These are phyloP conservation scores for Lathyrus tuberosus DNA, from an alignment of 306 rosid species.

Conservation along the genomic window DNA sequence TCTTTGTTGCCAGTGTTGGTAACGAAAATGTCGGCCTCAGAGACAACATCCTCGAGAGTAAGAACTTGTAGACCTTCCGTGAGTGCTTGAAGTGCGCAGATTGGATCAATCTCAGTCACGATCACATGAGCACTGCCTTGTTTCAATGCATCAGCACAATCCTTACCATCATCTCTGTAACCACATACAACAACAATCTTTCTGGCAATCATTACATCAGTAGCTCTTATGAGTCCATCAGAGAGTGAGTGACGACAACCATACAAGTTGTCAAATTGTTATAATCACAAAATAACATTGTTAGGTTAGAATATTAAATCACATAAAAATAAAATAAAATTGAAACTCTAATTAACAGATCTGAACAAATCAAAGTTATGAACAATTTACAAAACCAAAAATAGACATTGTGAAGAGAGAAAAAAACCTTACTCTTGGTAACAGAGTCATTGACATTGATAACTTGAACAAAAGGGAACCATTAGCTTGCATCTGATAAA, in stretches of 20 bases:
- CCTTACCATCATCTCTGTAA: slow-evolving; percentile 98
- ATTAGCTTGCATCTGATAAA: slow-evolving; percentile 86
- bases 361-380: neutral
- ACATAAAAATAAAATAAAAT: neutral
- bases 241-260: slow-evolving; percentile 99
- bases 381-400: slow-evolving; percentile 21
- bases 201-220: slow-evolving; percentile 97
- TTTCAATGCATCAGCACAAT: slow-evolving; percentile 90
- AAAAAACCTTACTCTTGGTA: slow-evolving; percentile 90
- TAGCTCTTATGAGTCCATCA: slow-evolving; percentile 95
- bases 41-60: slow-evolving; percentile 58
- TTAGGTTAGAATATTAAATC: neutral
- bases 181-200: slow-evolving; percentile 85
- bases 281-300: neutral
- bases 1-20: slow-evolving; percentile 99
- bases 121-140: slow-evolving; percentile 93
- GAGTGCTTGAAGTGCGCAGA: slow-evolving; percentile 93
- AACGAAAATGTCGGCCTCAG: slow-evolving; percentile 80
- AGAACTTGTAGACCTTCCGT: slow-evolving; percentile 98
- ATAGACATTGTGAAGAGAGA: too few species aligned
- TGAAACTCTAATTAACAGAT: neutral
- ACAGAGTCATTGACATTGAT: slow-evolving; percentile 96
- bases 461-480: slow-evolving; percentile 84
- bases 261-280: slow-evolving; percentile 91
- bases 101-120: slow-evolving; percentile 93